Percentiles rank a stretch among this genome's conserved stretches.
phyloP scores from a whole-genome alignment of 352 stramenopile species.

The Phytopythium delawarense region DNA sequence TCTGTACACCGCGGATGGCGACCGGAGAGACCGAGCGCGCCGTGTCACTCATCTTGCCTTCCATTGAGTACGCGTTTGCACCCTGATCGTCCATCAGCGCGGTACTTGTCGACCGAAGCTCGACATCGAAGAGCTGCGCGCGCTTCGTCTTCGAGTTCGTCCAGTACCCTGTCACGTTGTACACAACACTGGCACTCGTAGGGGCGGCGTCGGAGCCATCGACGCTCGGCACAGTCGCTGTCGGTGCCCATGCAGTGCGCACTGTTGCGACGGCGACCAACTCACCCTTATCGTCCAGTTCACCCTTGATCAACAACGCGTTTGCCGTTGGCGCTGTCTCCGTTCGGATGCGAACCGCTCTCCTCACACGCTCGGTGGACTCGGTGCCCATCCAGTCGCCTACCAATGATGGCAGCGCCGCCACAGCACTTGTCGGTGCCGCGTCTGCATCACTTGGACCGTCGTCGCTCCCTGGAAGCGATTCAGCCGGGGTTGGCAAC shows the following conservation, averaged over 20 bases:
- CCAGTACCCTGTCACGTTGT: constrained; percentile 72
- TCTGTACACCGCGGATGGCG: constrained; percentile 56
- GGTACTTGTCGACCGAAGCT: constrained; percentile 39
- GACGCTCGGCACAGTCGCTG: constrained; percentile 7
- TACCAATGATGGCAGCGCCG: constrained; percentile 25
- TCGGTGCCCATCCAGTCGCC: constrained; percentile 80
- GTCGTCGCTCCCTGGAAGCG: background rate
- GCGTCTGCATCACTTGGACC: background rate
- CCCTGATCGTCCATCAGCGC: constrained; percentile 17
- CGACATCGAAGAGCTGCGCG: constrained; percentile 72
- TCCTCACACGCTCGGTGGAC: constrained; percentile 58
- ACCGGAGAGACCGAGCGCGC: constrained; percentile 38
- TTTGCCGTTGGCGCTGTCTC: constrained; percentile 49
- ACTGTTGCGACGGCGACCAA: constrained; percentile 50
- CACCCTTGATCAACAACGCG: constrained; percentile 56
- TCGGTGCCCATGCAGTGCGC: constrained; percentile 39
- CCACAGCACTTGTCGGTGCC: background rate
- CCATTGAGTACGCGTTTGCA: constrained; percentile 38
- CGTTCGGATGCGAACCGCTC: constrained; percentile 57
- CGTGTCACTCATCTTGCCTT: constrained; percentile 68
- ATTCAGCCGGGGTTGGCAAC: constrained; percentile 3
- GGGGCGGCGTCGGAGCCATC: constrained; percentile 5
- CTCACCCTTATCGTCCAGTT: constrained; percentile 70
- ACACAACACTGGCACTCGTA: constrained; percentile 13
- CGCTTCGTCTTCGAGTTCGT: constrained; percentile 62